Conservation (phyloP, 805 yeast genomes). For the Yarrowia osloensis region DNA sequence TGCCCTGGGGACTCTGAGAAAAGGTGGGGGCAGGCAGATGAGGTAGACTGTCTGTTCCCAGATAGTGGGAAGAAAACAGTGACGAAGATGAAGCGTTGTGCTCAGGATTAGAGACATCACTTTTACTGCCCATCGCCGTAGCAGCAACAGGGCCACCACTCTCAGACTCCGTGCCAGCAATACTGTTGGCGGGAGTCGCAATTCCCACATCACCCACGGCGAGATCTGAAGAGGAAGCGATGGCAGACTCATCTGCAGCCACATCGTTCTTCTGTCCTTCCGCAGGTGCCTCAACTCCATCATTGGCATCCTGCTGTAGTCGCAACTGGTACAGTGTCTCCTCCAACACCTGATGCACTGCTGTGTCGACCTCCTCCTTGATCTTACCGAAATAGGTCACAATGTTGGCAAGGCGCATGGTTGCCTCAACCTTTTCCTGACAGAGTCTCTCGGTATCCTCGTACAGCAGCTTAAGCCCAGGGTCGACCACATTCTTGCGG, state of each 20-base stretch:
- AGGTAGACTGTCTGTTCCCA: neutral
- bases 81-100: neutral
- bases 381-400: constrained; percentile 74
- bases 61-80: constrained; percentile 2
- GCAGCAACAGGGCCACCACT: neutral
- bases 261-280: neutral
- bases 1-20: constrained; percentile 23
- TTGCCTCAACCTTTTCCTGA: constrained; percentile 65
- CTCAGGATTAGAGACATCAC: neutral
- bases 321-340: constrained; percentile 48
- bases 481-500: constrained; percentile 40
- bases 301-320: constrained; percentile 10
- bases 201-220: constrained; percentile 14
- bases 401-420: constrained; percentile 70
- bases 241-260: neutral
- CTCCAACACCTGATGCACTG: constrained; percentile 63
- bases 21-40: constrained; percentile 14
- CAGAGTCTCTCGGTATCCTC: constrained; percentile 67
- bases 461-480: constrained; percentile 61
- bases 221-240: neutral
- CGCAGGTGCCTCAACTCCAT: constrained; percentile 28
- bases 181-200: constrained; percentile 11
- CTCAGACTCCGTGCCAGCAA: neutral
- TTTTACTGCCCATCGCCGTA: neutral
- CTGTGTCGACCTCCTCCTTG: constrained; percentile 72